These are phyloP conservation scores for Suillus ampliporus DNA, from an alignment of 768 basidiomycete species.

Conservation along the genomic window DNA sequence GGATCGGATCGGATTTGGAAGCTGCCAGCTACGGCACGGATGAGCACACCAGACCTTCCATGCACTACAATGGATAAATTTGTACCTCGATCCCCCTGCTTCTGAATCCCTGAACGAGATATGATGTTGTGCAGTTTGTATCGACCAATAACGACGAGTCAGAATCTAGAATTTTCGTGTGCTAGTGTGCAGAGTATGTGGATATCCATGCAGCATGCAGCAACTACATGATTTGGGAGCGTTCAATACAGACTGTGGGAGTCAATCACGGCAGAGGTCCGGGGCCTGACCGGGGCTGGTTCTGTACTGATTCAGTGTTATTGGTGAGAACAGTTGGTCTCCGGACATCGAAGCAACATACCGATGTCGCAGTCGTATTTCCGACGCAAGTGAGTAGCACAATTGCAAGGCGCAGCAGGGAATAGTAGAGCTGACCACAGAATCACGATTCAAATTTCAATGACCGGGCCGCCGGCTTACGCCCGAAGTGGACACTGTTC, in stretches of 20 bases:
- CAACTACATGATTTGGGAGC: no score
- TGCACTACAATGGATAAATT: neutral
- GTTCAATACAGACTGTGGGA: conserved; percentile 9
- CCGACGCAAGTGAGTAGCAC: no score
- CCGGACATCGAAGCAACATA: neutral
- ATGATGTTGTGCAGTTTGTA: neutral
- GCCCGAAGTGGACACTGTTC: no score
- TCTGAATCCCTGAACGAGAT: neutral
- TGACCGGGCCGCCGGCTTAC: no score
- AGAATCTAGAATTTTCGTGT: conserved; percentile 39
- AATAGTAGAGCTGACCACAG: no score
- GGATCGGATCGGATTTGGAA: neutral
- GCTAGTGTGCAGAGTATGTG: neutral
- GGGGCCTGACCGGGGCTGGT: neutral
- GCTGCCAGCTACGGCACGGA: neutral
- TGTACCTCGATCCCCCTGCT: neutral
- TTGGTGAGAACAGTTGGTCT: neutral
- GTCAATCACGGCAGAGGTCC: neutral
- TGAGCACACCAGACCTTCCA: neutral
- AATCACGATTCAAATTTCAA: no score
- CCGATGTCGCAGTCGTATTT: neutral
- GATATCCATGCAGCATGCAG: no score
- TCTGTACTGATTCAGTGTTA: neutral
- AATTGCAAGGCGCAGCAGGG: no score
- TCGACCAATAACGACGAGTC: neutral